These are phyloP conservation scores for Clavispora fructus DNA, from an alignment of 805 yeast genomes.

Conservation along the genomic window DNA sequence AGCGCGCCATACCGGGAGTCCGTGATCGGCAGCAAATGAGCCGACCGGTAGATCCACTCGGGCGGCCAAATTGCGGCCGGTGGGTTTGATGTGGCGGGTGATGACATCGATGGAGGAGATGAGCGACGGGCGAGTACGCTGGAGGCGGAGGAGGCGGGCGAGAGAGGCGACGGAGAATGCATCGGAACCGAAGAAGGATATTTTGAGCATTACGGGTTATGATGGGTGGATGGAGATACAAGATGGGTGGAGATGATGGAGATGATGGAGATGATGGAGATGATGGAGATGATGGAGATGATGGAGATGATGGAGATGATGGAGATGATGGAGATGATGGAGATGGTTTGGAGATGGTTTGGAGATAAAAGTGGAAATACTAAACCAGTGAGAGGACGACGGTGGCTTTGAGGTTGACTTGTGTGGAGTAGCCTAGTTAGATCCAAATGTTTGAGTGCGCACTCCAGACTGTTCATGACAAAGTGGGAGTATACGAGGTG, in stretches of 20 bases:
- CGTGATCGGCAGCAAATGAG: slow-evolving; percentile 26
- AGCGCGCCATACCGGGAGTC: slow-evolving; percentile 43
- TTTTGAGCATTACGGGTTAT: slow-evolving; percentile 5
- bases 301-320: not conserved
- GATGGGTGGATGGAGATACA: not conserved
- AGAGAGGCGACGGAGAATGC: slow-evolving; percentile 58
- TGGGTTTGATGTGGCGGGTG: slow-evolving; percentile 56
- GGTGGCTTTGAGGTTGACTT: too few relatives aligned
- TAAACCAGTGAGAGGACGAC: too few relatives aligned
- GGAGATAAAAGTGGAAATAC: too few relatives aligned
- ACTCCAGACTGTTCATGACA: too few relatives aligned
- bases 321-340: not conserved
- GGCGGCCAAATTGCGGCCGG: slow-evolving; percentile 52
- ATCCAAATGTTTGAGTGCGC: too few relatives aligned
- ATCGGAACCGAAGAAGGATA: slow-evolving; percentile 81
- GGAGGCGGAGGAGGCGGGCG: slow-evolving; percentile 25
- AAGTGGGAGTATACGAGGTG: too few relatives aligned
- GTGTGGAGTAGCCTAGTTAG: too few relatives aligned
- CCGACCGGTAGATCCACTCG: slow-evolving; percentile 53
- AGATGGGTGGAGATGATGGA: not conserved
- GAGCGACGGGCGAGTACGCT: slow-evolving; percentile 12
- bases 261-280: not conserved
- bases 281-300: not conserved
- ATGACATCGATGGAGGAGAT: slow-evolving; percentile 50
- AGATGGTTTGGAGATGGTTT: too few relatives aligned